phyloP scores from a whole-genome alignment of 2,329 filamentous ascomycete species.

The Bipolaris cookei region DNA sequence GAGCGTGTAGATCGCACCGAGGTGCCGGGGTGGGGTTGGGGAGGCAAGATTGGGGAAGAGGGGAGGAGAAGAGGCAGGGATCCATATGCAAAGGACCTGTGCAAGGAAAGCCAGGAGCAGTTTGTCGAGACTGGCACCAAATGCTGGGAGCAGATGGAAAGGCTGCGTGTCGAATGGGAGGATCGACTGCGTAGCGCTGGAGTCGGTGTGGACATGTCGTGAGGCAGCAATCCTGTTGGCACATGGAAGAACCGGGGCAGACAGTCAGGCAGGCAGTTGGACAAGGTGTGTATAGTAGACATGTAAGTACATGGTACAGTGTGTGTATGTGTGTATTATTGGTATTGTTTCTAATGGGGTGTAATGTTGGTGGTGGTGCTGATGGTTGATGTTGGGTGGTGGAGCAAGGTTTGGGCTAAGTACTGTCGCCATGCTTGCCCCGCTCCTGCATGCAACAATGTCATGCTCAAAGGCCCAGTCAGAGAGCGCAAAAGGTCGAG shows the following conservation, averaged over 20 bases:
- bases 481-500: not conserved
- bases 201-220: conserved; percentile 47
- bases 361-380: not conserved
- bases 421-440: not conserved
- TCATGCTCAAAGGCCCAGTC: not conserved
- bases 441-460: not conserved
- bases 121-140: conserved; percentile 68
- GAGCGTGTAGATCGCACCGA: conserved; percentile 76
- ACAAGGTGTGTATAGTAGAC: not conserved
- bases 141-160: conserved; percentile 76
- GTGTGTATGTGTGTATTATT: not conserved
- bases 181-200: conserved; percentile 45
- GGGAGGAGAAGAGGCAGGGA: conserved; percentile 61
- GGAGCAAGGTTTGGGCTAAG: not conserved
- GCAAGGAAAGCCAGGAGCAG: conserved; percentile 63
- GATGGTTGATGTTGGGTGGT: not conserved
- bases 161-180: conserved; percentile 69
- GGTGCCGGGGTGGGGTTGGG: conserved; percentile 81
- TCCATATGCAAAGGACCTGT: conserved; percentile 64
- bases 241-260: not conserved
- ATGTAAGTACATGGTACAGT: too few species aligned
- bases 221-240: not conserved
- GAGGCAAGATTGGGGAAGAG: conserved; percentile 64
- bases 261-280: not conserved
- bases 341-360: not conserved